phyloP scores from a whole-genome alignment of 2,329 filamentous ascomycete species.

The Pyricularia sp. region DNA sequence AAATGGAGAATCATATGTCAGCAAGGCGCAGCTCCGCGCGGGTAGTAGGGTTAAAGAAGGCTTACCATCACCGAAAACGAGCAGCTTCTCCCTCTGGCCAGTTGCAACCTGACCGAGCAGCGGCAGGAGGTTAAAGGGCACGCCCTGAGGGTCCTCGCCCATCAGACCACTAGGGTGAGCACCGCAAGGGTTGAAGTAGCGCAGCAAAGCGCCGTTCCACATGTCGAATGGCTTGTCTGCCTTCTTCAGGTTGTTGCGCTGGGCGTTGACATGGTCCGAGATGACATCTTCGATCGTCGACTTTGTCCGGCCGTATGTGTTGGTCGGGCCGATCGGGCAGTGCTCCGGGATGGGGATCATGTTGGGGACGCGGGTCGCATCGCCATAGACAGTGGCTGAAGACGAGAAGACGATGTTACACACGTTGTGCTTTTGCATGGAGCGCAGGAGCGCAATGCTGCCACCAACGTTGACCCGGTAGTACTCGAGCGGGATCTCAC shows the following conservation, averaged over 20 bases:
- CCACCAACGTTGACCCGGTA: constrained; percentile 95
- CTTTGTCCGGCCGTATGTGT: constrained; percentile 97
- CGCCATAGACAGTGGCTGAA: constrained; percentile 95
- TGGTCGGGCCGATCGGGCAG: constrained; percentile 93
- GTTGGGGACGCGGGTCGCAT: constrained; percentile 88
- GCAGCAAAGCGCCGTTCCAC: constrained; percentile 87
- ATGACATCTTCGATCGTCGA: constrained; percentile 86
- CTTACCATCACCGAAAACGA: constrained; percentile 89
- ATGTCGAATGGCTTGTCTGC: constrained; percentile 66
- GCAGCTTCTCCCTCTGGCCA: constrained; percentile 84
- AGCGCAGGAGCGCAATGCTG: constrained; percentile 74
- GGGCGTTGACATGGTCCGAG: constrained; percentile 78
- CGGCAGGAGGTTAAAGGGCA: constrained; percentile 92
- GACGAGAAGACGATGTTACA: constrained; percentile 98
- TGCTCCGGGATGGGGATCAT: constrained; percentile 99
- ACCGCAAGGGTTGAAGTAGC: constrained; percentile 97
- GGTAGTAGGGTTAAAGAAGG: constrained; percentile 5
- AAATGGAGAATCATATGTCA: neutral
- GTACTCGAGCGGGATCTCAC: constrained; percentile 91
- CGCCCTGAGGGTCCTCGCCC: constrained; percentile 94
- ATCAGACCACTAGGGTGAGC: constrained; percentile 93
- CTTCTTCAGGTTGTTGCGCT: constrained; percentile 76
- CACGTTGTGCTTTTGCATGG: constrained; percentile 85
- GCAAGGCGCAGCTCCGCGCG: neutral
- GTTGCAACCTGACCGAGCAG: constrained; percentile 88